Evolutionary conservation across 1,139 yeast species (phyloP).

Genomic region (Saccharomyces hybrid): DNA sequence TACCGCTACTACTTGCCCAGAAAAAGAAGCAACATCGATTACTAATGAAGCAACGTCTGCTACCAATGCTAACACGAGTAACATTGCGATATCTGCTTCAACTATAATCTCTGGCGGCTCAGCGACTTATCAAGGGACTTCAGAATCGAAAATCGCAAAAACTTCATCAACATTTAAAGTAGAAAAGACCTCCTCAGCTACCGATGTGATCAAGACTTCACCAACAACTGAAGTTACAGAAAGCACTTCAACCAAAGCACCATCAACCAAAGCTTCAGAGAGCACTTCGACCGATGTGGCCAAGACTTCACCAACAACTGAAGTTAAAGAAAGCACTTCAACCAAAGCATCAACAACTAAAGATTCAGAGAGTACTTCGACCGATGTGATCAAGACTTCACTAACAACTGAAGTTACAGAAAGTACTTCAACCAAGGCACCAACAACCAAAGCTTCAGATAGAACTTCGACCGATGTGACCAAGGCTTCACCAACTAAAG

Average conservation of each 20-base stretch:
- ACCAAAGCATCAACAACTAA: background rate
- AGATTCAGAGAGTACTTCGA: too few relatives aligned
- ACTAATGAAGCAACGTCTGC: background rate
- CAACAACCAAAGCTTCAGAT: too few relatives aligned
- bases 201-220: too few relatives aligned
- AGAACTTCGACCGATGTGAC: too few relatives aligned
- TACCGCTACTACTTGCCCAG: background rate
- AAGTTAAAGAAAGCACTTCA: background rate
- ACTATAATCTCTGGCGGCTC: background rate
- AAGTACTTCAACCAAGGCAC: too few relatives aligned
- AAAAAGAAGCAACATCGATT: background rate
- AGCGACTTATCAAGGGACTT: background rate
- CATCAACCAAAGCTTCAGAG: background rate
- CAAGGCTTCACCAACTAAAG: too few relatives aligned
- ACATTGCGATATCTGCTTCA: background rate
- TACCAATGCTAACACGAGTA: background rate
- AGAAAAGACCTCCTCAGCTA: background rate
- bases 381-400: too few relatives aligned
- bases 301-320: background rate
- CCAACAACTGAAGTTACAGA: background rate
- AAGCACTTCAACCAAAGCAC: background rate
- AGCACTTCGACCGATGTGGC: background rate
- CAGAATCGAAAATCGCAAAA: background rate
- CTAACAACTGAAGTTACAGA: too few relatives aligned
- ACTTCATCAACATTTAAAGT: background rate